Evolutionary conservation across 768 basidiomycete genomes (phyloP).

Genomic region (Kwoniella dejecticola): DNA sequence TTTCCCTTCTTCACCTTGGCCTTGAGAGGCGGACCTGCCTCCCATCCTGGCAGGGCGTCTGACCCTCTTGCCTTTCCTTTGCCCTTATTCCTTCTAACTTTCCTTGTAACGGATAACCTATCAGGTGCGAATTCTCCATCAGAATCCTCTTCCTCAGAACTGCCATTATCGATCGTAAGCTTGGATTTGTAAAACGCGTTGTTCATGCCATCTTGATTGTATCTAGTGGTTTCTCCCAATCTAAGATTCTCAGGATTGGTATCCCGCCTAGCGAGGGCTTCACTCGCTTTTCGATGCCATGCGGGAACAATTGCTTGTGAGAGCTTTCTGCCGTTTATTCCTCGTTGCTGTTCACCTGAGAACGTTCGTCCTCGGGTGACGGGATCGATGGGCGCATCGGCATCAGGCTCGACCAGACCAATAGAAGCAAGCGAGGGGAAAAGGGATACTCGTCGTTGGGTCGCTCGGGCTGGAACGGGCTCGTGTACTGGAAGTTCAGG

Average conservation of each 20-base stretch:
- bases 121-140: conserved; percentile 13
- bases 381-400: conserved; percentile 24
- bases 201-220: conserved; percentile 25
- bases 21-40: conserved; percentile 27
- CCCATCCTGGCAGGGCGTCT: conserved; percentile 33
- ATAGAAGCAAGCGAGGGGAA: conserved; percentile 27
- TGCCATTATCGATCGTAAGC: conserved; percentile 31
- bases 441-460: conserved; percentile 19
- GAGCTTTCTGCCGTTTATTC: conserved; percentile 32
- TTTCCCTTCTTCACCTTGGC: conserved; percentile 7
- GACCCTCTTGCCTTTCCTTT: conserved; percentile 18
- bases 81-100: conserved; percentile 15
- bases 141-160: conserved; percentile 26
- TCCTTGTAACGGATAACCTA: conserved; percentile 13
- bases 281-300: conserved; percentile 31
- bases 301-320: conserved; percentile 32
- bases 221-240: conserved; percentile 34
- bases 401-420: conserved; percentile 17
- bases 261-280: conserved; percentile 27
- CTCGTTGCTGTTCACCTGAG: conserved; percentile 26
- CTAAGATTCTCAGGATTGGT: conserved; percentile 35
- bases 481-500: conserved; percentile 33
- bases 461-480: conserved; percentile 8
- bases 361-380: conserved; percentile 11
- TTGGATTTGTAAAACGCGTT: conserved; percentile 35